Evolutionary conservation across 2,329 filamentous ascomycete genomes (phyloP), one percentile per base, ranked within the genome.

Genomic region (Trichoderma hamatum): DNA sequence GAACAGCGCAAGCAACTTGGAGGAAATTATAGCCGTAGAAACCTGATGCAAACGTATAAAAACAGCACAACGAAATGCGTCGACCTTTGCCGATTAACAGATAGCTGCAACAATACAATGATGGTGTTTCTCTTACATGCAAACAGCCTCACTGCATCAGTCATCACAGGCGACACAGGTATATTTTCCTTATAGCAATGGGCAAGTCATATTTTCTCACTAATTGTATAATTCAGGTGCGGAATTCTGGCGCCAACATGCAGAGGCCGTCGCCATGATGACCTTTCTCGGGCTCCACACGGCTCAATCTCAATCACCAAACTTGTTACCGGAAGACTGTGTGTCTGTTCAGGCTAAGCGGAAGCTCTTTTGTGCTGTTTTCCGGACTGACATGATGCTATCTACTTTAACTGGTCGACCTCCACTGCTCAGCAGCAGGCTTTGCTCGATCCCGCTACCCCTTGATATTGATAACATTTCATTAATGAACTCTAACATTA

Each of bases 201-300:
- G n/a, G n/a, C 7, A 0, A 6, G 0, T 6, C 19, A 13, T 11
- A 16, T 4, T 55, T 24, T 13, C 6, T 54, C 24, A 51, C 54
- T 59, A 51, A 66, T 21, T 19, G 26, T n/a, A 2, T 10, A 36
- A n/a, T 7, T 1, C 19, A 70, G 69, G 69, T n/a, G 52, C 68
- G 3, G 67, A 56, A 36, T 65, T 66, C 10, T 66, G 46, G 34
- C 58, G 69, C 14, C 32, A 56, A 19, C 69, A 70, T 54, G 69
- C 66, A 13, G 69, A 70, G 3, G 49, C 52, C 13, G 30, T 67
- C 11, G 55, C 66, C 19, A 19, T 70, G 55, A 28, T 55, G 14
- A 70, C 69, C 13, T 70, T 69, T n/a, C 69, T 70, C 3, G 69
- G 69, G 14, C 55, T 70, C 26, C 69, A 70, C 46, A 59, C 64